These are phyloP conservation scores for Dothideomycetes sp. DNA, from an alignment of 2,329 filamentous ascomycete species.

Conservation along the genomic window DNA sequence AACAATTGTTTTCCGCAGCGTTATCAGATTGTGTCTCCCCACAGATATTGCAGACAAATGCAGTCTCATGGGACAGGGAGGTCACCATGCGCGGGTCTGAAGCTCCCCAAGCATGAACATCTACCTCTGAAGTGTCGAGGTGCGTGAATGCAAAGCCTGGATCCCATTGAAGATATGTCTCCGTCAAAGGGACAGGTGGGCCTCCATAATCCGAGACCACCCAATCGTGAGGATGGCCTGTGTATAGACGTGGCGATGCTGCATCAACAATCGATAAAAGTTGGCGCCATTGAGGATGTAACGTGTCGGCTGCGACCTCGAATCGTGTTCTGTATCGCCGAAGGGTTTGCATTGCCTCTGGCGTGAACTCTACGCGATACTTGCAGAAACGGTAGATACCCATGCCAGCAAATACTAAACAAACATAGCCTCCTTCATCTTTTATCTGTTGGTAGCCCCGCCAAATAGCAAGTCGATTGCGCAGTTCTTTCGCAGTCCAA, in stretches of 20 bases:
- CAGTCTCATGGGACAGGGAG: slow-evolving; percentile 1
- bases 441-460: slow-evolving; percentile 49
- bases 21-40: slow-evolving; percentile 40
- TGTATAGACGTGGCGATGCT: slow-evolving; percentile 28
- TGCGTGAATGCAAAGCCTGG: slow-evolving; percentile 37
- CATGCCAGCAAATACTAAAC: slow-evolving; percentile 46
- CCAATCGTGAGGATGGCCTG: slow-evolving; percentile 42
- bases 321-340: slow-evolving; percentile 34
- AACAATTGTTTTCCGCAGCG: slow-evolving; percentile 36
- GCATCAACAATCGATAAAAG: slow-evolving; percentile 37
- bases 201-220: slow-evolving; percentile 36
- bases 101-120: slow-evolving; percentile 36
- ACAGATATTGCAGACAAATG: slow-evolving; percentile 33
- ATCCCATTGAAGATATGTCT: slow-evolving; percentile 38
- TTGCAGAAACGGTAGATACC: slow-evolving; percentile 51
- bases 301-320: slow-evolving; percentile 42
- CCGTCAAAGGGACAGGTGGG: slow-evolving; percentile 32
- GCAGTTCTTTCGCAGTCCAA: slow-evolving; percentile 47
- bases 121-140: slow-evolving; percentile 39
- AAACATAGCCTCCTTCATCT: slow-evolving; percentile 44
- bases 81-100: slow-evolving; percentile 36
- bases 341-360: slow-evolving; percentile 38
- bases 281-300: slow-evolving; percentile 42
- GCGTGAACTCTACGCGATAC: slow-evolving; percentile 43
- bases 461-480: slow-evolving; percentile 45